Evolutionary conservation across 106 monocot species (phyloP).

Genomic region (Chionographis japonica): DNA sequence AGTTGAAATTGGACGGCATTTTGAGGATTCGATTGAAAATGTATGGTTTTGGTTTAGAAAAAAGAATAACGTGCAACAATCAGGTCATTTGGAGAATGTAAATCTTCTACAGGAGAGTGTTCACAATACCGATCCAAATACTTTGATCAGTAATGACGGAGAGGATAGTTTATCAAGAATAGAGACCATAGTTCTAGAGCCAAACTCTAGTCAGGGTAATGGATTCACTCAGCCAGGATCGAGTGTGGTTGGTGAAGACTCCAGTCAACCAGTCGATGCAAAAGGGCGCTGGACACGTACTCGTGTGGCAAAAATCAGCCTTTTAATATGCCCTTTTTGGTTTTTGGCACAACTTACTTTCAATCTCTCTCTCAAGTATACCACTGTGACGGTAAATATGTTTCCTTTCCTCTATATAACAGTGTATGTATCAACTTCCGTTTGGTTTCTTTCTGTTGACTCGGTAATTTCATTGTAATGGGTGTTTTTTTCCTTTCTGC

Average conservation of each 20-base stretch:
- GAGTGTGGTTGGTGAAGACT: slow-evolving; percentile 2
- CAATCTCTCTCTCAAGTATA: slow-evolving; percentile 91
- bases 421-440: background rate
- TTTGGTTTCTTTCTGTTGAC: background rate
- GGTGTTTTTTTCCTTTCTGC: slow-evolving; percentile 23
- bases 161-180: slow-evolving; percentile 6
- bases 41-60: slow-evolving; percentile 13
- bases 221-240: background rate
- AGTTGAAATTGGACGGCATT: slow-evolving; percentile 54
- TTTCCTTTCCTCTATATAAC: background rate
- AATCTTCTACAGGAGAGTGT: slow-evolving; percentile 45
- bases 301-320: slow-evolving; percentile 70
- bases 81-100: slow-evolving; percentile 34
- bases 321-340: slow-evolving; percentile 94
- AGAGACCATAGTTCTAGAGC: background rate
- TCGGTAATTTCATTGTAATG: background rate
- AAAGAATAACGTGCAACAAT: slow-evolving; percentile 16
- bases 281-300: slow-evolving; percentile 67
- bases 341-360: slow-evolving; percentile 90
- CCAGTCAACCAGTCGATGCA: slow-evolving; percentile 26
- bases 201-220: slow-evolving; percentile 7
- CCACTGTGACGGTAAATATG: slow-evolving; percentile 77
- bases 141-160: background rate
- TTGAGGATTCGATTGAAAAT: slow-evolving; percentile 48
- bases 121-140: background rate